Evolutionary conservation across 225 moss, liverwort and hornwort species (phyloP).

Genomic region (Lunularia cruciata): DNA sequence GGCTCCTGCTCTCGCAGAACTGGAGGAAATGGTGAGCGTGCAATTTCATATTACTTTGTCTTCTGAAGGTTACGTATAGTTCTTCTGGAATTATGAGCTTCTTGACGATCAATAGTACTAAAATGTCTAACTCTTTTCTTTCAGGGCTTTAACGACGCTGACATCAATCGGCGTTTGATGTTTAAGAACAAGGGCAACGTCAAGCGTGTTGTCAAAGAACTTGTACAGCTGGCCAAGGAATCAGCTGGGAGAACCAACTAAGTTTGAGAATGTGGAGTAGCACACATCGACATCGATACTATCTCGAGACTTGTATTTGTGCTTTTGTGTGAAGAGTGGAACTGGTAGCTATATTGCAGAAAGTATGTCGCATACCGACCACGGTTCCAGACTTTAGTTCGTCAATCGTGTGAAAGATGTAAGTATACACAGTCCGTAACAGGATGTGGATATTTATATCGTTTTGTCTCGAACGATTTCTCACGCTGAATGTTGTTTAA

Average conservation of each 20-base stretch:
- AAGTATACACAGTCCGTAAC: no score
- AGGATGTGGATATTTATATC: no score
- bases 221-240: constrained; percentile 44
- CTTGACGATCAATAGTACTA: not conserved
- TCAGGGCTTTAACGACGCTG: constrained; percentile 69
- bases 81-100: not conserved
- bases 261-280: no score
- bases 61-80: not conserved
- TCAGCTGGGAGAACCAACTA: not conserved
- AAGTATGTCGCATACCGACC: no score
- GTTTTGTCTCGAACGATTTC: no score
- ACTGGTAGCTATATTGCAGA: no score
- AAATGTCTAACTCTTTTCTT: not conserved
- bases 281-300: no score
- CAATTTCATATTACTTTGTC: not conserved
- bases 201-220: constrained; percentile 91
- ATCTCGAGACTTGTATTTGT: no score
- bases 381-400: no score
- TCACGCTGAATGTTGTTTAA: no score
- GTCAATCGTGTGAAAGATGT: no score
- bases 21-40: constrained; percentile 81
- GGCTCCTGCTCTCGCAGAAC: constrained; percentile 74
- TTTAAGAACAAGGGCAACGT: constrained; percentile 93
- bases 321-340: no score
- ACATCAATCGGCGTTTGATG: constrained; percentile 82